Evolutionary conservation across 306 rosid species (phyloP).

Genomic region (Prunus dulcis): DNA sequence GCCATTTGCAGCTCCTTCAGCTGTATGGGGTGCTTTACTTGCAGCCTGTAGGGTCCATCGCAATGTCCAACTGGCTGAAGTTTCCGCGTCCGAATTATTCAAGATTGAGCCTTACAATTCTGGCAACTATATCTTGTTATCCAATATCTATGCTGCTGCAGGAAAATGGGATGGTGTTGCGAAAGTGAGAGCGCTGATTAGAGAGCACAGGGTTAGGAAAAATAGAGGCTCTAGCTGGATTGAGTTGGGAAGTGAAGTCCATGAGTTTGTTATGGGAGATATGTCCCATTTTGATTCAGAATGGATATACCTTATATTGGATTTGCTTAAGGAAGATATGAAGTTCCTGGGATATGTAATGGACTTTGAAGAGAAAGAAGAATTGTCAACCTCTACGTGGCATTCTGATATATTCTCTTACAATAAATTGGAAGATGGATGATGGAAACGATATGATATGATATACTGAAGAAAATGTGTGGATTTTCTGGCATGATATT

Average conservation of each 20-base stretch:
- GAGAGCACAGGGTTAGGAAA: slow-evolving; percentile 1
- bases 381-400: background rate
- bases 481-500: background rate
- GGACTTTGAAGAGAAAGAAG: background rate
- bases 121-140: slow-evolving; percentile 14
- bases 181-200: slow-evolving; percentile 10
- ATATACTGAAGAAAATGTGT: background rate
- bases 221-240: slow-evolving; percentile 19
- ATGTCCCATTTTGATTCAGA: slow-evolving; percentile 3
- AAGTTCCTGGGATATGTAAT: slow-evolving; percentile 3
- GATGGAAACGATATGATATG: background rate
- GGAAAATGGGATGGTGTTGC: slow-evolving; percentile 17
- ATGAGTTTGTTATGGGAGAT: slow-evolving; percentile 11
- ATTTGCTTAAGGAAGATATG: slow-evolving; percentile 10
- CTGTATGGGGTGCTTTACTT: slow-evolving; percentile 19
- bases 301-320: slow-evolving; percentile 1
- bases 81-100: background rate
- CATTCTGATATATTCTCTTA: background rate
- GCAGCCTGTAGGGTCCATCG: slow-evolving; percentile 12
- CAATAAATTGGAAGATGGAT: background rate
- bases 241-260: slow-evolving; percentile 8
- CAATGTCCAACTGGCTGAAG: slow-evolving; percentile 16
- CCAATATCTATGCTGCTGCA: slow-evolving; percentile 16
- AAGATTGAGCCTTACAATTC: slow-evolving; percentile 13
- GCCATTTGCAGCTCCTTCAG: slow-evolving; percentile 10